Conservation (phyloP, 2,329 filamentous ascomycete species). For the Cercospora canescens region DNA sequence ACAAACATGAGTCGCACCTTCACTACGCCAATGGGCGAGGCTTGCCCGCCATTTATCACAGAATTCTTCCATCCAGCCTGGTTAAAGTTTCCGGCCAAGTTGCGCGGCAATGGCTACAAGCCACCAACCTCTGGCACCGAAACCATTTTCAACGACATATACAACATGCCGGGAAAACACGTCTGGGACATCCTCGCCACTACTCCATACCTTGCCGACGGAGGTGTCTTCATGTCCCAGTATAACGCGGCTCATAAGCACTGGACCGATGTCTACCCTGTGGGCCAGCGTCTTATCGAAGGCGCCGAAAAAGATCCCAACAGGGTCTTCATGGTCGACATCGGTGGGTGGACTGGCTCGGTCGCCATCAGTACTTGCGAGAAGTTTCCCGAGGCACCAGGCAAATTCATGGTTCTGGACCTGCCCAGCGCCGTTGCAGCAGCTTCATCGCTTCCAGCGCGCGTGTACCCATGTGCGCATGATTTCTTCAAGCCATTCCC, state of each 20-base stretch:
- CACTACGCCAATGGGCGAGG: constrained; percentile 5
- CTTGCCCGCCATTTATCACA: background rate
- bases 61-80: constrained; percentile 7
- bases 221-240: constrained; percentile 8
- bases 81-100: background rate
- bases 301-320: background rate
- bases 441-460: background rate
- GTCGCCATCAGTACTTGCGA: background rate
- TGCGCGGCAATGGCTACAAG: background rate
- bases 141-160: constrained; percentile 9
- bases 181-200: constrained; percentile 10
- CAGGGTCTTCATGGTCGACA: constrained; percentile 13
- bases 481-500: constrained; percentile 38
- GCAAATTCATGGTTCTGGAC: constrained; percentile 7
- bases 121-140: background rate
- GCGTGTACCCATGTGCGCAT: constrained; percentile 27
- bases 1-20: constrained; percentile 4
- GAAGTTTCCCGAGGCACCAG: constrained; percentile 6
- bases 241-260: background rate
- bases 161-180: constrained; percentile 7
- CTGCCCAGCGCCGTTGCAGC: background rate
- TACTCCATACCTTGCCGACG: background rate
- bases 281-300: background rate
- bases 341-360: constrained; percentile 7
- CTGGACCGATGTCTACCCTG: constrained; percentile 6